phyloP scores from a whole-genome alignment of 176 grass and related monocot genomes.

The Stipa capillata region DNA sequence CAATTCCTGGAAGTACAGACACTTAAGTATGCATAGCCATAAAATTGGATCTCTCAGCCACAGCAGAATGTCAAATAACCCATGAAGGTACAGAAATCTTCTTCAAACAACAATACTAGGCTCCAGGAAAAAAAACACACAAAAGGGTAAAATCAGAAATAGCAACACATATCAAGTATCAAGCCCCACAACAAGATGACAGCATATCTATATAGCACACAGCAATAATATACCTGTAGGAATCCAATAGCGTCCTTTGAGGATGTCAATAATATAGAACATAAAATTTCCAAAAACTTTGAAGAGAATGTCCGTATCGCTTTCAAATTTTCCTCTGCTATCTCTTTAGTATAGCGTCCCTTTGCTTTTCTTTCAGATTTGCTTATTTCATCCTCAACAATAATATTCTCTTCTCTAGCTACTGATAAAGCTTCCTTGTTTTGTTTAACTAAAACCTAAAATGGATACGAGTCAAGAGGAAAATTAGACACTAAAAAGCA shows the following conservation, averaged over 20 bases:
- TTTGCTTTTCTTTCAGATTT: slow-evolving; percentile 73
- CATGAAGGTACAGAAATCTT: background rate
- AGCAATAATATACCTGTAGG: slow-evolving; percentile 60
- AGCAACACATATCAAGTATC: background rate
- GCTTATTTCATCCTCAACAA: slow-evolving; percentile 50
- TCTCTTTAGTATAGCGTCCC: slow-evolving; percentile 39
- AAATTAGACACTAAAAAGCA: background rate
- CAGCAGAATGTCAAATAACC: background rate
- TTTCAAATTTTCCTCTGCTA: slow-evolving; percentile 82
- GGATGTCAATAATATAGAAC: slow-evolving; percentile 69
- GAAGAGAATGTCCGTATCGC: slow-evolving; percentile 54
- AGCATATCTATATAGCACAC: slow-evolving; percentile 6
- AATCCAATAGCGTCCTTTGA: slow-evolving; percentile 55
- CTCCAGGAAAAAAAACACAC: background rate
- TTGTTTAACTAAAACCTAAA: slow-evolving; percentile 88
- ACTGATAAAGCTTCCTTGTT: slow-evolving; percentile 60
- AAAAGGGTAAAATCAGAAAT: background rate
- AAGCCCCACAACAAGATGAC: background rate
- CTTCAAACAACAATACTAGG: background rate
- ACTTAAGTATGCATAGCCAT: background rate
- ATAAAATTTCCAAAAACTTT: slow-evolving; percentile 67
- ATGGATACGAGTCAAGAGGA: slow-evolving; percentile 11
- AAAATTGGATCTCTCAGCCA: background rate
- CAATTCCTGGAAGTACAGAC: background rate
- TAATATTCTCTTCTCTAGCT: slow-evolving; percentile 23